Evolutionary conservation across 176 grass and related monocot species (phyloP).

Genomic region (Elaeis guineensis): DNA sequence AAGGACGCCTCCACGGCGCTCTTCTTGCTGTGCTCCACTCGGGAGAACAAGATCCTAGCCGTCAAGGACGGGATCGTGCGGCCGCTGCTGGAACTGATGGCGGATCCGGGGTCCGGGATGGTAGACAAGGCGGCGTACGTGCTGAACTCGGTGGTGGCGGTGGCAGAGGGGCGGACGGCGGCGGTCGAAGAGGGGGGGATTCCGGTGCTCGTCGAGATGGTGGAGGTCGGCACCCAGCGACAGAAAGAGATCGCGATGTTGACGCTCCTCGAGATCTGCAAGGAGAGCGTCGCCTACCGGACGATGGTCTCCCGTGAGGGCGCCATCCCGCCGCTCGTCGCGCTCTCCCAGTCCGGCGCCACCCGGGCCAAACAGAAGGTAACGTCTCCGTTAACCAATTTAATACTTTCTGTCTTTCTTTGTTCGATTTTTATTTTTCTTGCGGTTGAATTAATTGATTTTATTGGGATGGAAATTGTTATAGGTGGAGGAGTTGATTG

Average conservation of each 20-base stretch:
- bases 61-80: constrained; percentile 57
- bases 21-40: constrained; percentile 54
- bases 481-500: constrained; percentile 67
- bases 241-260: constrained; percentile 80
- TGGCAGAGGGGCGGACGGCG: constrained; percentile 37
- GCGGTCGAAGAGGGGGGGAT: constrained; percentile 66
- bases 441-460: too few relatives aligned
- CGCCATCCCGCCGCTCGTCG: constrained; percentile 84
- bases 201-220: constrained; percentile 90
- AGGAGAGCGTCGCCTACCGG: constrained; percentile 49
- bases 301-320: constrained; percentile 86
- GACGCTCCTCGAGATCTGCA: constrained; percentile 81
- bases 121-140: constrained; percentile 95
- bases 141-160: constrained; percentile 41
- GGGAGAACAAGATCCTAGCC: constrained; percentile 55
- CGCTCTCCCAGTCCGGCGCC: constrained; percentile 65
- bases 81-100: constrained; percentile 73
- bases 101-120: constrained; percentile 75
- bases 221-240: constrained; percentile 44
- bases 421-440: too few relatives aligned
- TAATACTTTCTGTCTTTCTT: too few relatives aligned
- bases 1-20: constrained; percentile 89
- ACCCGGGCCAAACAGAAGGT: constrained; percentile 51
- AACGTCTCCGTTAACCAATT: not conserved
- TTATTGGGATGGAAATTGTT: too few relatives aligned